Evolutionary conservation across 1,284 basidiomycete species (phyloP).

Genomic region (Papiliotrema terrestris): DNA sequence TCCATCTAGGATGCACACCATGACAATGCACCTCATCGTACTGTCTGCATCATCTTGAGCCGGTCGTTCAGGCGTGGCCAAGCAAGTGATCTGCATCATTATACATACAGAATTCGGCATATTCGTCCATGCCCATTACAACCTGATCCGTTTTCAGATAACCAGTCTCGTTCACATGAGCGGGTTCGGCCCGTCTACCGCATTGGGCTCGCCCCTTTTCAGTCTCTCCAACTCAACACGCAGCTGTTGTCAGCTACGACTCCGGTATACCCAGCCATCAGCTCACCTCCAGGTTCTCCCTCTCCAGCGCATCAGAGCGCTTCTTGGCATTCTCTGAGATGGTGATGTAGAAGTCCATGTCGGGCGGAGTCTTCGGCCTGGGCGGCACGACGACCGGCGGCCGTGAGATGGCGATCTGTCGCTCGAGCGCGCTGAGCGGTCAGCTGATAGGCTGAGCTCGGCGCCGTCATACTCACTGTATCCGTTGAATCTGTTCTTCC

Average conservation of each 20-base stretch:
- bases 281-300: slow-evolving; percentile 36
- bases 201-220: neutral
- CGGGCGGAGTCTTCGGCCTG: slow-evolving; percentile 5
- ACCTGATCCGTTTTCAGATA: too few relatives aligned
- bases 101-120: too few relatives aligned
- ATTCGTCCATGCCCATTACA: too few relatives aligned
- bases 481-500: slow-evolving; percentile 16
- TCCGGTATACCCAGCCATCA: neutral
- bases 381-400: neutral
- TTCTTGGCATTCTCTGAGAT: slow-evolving; percentile 28
- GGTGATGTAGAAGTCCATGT: slow-evolving; percentile 15
- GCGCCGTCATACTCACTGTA: slow-evolving; percentile 9
- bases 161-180: too few relatives aligned
- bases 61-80: too few relatives aligned
- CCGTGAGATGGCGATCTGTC: neutral
- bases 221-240: slow-evolving; percentile 9
- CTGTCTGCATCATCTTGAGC: too few relatives aligned
- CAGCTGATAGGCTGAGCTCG: neutral
- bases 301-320: slow-evolving; percentile 22
- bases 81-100: too few relatives aligned
- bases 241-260: slow-evolving; percentile 6
- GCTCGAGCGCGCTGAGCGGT: slow-evolving; percentile 5
- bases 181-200: too few relatives aligned
- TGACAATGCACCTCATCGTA: too few relatives aligned
- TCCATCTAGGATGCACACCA: too few relatives aligned